These are phyloP conservation scores for Diaporthe caulivora DNA, from an alignment of 2,329 filamentous ascomycete genomes.

Conservation along the genomic window DNA sequence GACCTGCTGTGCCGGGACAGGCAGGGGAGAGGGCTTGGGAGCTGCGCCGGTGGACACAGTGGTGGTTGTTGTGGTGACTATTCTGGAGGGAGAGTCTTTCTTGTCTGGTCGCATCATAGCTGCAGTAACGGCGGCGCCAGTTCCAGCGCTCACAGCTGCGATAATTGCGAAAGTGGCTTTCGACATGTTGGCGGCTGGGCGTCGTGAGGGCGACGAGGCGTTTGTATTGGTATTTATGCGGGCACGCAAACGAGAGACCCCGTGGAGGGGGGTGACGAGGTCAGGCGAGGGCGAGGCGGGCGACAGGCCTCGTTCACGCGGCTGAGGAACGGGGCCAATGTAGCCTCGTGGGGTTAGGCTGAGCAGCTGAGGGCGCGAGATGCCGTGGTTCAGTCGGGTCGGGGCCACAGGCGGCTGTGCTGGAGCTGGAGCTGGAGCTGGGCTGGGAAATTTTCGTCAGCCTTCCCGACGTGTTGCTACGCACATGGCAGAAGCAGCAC, in stretches of 20 bases:
- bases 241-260: background rate
- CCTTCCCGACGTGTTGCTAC: background rate
- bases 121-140: slow-evolving; percentile 80
- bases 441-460: slow-evolving; percentile 16
- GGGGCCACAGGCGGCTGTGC: background rate
- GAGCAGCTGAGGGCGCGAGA: slow-evolving; percentile 17
- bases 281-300: slow-evolving; percentile 38
- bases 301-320: slow-evolving; percentile 37
- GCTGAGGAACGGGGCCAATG: slow-evolving; percentile 28
- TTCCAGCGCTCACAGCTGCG: slow-evolving; percentile 80
- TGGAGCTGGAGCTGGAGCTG: background rate
- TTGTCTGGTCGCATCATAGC: slow-evolving; percentile 67
- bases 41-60: slow-evolving; percentile 47
- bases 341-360: slow-evolving; percentile 37
- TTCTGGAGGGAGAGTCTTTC: slow-evolving; percentile 51
- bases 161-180: slow-evolving; percentile 82
- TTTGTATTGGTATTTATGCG: slow-evolving; percentile 36
- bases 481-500: slow-evolving; percentile 14
- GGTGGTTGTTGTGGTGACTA: slow-evolving; percentile 50
- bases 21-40: slow-evolving; percentile 49
- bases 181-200: slow-evolving; percentile 70
- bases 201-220: slow-evolving; percentile 18
- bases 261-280: slow-evolving; percentile 29
- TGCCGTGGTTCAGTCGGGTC: background rate
- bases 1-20: slow-evolving; percentile 71